phyloP scores from a whole-genome alignment of 2,329 filamentous ascomycete species.

The Penicillium sp. region DNA sequence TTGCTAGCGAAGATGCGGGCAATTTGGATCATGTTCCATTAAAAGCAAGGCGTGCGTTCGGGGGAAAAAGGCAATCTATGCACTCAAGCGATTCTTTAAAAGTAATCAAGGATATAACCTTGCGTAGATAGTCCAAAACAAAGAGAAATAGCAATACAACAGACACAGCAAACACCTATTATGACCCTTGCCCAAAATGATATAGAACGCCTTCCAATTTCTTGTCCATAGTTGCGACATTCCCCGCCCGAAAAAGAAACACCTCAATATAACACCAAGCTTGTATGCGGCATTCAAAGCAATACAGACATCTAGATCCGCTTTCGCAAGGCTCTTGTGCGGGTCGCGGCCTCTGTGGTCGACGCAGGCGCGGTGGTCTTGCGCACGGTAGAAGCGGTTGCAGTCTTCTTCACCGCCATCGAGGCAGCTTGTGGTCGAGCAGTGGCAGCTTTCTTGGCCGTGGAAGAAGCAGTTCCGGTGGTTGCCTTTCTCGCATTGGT shows the following conservation, averaged over 20 bases:
- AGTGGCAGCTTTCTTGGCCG: constrained; percentile 30
- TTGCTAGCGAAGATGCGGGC: no score
- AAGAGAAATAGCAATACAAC: neutral
- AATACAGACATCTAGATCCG: constrained; percentile 26
- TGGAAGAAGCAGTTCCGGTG: constrained; percentile 24
- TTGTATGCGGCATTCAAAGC: neutral
- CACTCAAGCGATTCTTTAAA: no score
- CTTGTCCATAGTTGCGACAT: constrained; percentile 1
- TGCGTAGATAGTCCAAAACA: neutral
- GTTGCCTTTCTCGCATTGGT: constrained; percentile 31
- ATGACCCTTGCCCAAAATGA: constrained; percentile 1
- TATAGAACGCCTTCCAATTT: neutral
- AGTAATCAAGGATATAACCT: neutral
- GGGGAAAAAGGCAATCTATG: no score
- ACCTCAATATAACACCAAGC: neutral
- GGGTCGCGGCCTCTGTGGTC: constrained; percentile 29
- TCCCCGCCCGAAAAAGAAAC: constrained; percentile 4
- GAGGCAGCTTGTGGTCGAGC: constrained; percentile 34
- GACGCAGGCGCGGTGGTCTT: constrained; percentile 34
- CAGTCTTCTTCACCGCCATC: constrained; percentile 35
- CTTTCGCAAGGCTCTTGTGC: constrained; percentile 43
- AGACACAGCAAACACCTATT: constrained; percentile 2
- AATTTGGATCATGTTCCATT: no score
- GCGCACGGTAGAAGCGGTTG: constrained; percentile 28
- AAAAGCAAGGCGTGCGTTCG: no score